Evolutionary conservation across 2,329 filamentous ascomycete genomes (phyloP).

Genomic region (Monosporascus cannonballus): DNA sequence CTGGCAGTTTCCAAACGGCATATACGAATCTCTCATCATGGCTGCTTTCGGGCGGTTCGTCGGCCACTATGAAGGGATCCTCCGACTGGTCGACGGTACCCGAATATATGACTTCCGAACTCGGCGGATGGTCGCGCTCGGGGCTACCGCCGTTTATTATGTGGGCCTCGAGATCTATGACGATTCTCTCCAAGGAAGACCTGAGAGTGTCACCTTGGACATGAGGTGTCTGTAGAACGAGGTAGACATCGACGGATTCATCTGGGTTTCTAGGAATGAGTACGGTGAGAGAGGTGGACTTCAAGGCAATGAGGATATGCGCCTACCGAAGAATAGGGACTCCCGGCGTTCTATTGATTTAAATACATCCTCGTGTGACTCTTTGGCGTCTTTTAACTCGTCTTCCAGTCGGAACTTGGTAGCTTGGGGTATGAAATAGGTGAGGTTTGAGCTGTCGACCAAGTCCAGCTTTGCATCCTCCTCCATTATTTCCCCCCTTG

Average conservation of each 20-base stretch:
- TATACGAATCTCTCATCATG: conserved; percentile 37
- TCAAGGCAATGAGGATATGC: conserved; percentile 18
- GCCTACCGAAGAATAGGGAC: conserved; percentile 66
- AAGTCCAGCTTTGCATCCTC: conserved; percentile 34
- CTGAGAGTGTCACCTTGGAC: conserved; percentile 51
- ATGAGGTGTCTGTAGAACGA: conserved; percentile 60
- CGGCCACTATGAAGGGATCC: conserved; percentile 45
- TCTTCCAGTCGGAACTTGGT: conserved; percentile 51
- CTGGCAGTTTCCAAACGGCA: conserved; percentile 54
- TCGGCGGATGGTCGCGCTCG: conserved; percentile 40
- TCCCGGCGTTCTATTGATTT: conserved; percentile 57
- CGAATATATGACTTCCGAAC: conserved; percentile 55
- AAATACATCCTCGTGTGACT: conserved; percentile 41
- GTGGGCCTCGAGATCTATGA: conserved; percentile 61
- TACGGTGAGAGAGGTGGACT: conserved; percentile 32
- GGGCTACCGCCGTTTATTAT: conserved; percentile 51
- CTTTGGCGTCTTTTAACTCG: conserved; percentile 37
- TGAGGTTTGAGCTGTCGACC: conserved; percentile 52
- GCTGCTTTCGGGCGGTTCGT: conserved; percentile 25
- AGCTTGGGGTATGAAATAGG: conserved; percentile 53
- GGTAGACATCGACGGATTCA: conserved; percentile 64
- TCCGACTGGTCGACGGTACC: conserved; percentile 43
- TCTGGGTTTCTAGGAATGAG: conserved; percentile 54
- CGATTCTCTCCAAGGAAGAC: conserved; percentile 55
- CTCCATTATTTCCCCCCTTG: background rate